Evolutionary conservation across 2,329 filamentous ascomycete genomes (phyloP), one percentile per base, ranked within the genome.

Genomic region (Diaporthe amygdali): DNA sequence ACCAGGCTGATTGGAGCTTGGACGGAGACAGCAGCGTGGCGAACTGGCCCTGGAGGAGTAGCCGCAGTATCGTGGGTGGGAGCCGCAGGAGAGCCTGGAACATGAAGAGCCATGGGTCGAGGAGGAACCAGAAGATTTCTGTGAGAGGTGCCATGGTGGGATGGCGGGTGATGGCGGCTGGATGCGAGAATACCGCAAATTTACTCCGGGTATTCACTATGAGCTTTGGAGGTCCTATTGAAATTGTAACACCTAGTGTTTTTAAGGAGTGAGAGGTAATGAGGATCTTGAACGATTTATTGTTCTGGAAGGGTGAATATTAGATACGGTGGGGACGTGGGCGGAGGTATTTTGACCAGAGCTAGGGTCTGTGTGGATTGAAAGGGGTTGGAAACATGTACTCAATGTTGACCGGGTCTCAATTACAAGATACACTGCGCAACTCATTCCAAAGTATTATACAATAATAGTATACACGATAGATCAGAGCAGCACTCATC

Each of bases 21-120:
- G 79, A 77, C 1, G 80, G 82, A 22, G 82, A 85, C 54, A 86
- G 63, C 22, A 89, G 79, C 6, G 82, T 78, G 68, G 71, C 41
- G 61, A 91, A 77, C 0, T 90, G 89, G 30, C 75, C 70, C 0
- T 89, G 87, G 15, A 91, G 79, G 85, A 88, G 71, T 78, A 80
- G 39, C 84, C 76, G 0, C 87, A 85, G 34, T 64, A 72, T 46
- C 17, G 71, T 71, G 22, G 75, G 70, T 0, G 89, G 88, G 20
- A 92, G 81, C 78, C 85, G 88, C 71, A 79, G 79, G 32, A 84
- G 76, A 0, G 88, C 84, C 22, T 83, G 74, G 66, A 74, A 74
- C 76, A 93, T 83, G 77, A 92, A 89, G 4, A 84, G 61, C 82
- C 87, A 88, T 0, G 89, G 89, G 69, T 80, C 75, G 20, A 86